Base-by-base conservation (phyloP, 2,329 filamentous ascomycete genomes). In the Fusarium sp. region DNA sequence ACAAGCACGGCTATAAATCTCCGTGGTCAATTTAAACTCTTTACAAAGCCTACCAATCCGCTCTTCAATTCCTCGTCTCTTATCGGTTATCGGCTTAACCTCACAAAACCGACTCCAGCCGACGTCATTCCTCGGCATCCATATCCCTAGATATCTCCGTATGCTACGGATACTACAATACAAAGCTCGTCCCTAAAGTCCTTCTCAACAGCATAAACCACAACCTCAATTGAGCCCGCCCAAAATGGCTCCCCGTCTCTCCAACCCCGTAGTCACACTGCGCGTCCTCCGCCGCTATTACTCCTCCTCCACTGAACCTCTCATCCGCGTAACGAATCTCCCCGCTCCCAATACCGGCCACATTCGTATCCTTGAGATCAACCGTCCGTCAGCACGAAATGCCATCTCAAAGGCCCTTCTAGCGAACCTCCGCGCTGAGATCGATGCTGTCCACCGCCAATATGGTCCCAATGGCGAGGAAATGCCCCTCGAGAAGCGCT, bases 281-380 rank as follows among this genome's bases (percentile, higher is more conserved):
- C 68, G 69, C 62, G 57, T 65, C 53, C 62, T 74, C 49, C 61
- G 70, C 7, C 70, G 71, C 52, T 70, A 77, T 63, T 84, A 84
- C 74, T 83, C 83, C 14, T 83, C 83, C 67, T 78, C 81, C 26
- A 71, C 80, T 32, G 78, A 84, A 44, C 83, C 88, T 13, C 80
- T 90, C 47, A 82, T 97, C 79, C 89, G 90, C 75, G 86, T 92
- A 70, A 90, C 88, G 63, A 89, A 91, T 78, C 81, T 97, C 48
- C 90, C 92, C 43, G 92, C 94, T 4, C 90, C 93, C 1, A 88
- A 90, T 75, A 88, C 88, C 19, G 96, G 95, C 68, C 91, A 91
- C 81, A 96, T 98, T 80, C 90, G 93, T 61, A 86, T 98, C 68
- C 88, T 98, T 57, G 91, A 95, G 65, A 87, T 99, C 70, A 96